A percentile compares a stretch with the other conserved stretches of the same genome.
Conservation (phyloP, 768 basidiomycete genomes). For the Hydnomerulius pinastri region DNA sequence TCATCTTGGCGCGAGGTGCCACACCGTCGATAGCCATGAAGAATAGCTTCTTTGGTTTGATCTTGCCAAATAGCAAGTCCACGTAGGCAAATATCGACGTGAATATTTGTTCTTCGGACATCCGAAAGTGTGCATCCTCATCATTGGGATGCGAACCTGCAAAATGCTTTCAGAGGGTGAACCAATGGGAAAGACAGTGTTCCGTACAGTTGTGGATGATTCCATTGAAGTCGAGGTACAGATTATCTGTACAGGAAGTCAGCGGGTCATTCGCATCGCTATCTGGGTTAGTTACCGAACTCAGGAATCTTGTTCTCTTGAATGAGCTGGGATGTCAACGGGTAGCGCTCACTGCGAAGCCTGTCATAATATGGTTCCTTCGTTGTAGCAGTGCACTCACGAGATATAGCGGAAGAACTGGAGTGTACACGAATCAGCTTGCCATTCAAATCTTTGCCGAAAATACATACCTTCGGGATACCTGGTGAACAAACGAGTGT, state of each 20-base stretch:
- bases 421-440: conserved; percentile 8
- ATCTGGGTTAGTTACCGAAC: conserved; percentile 62
- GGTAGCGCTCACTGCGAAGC: conserved; percentile 83
- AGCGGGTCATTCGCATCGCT: conserved; percentile 2
- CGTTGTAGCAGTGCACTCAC: conserved; percentile 42
- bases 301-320: conserved; percentile 99
- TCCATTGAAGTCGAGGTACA: conserved; percentile 94
- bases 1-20: conserved; percentile 98
- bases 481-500: conserved; percentile 32
- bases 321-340: conserved; percentile 95
- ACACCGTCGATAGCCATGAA: conserved; percentile 99
- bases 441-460: not conserved
- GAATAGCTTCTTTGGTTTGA: conserved; percentile 96
- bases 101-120: conserved; percentile 97
- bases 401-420: conserved; percentile 98
- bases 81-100: conserved; percentile 97
- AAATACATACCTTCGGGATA: conserved; percentile 61
- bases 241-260: conserved; percentile 58
- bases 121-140: conserved; percentile 91
- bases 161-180: not conserved
- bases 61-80: conserved; percentile 94
- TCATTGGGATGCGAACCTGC: conserved; percentile 94
- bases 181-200: not conserved
- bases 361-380: conserved; percentile 12
- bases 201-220: conserved; percentile 82